phyloP scores from a whole-genome alignment of 129 eudicot genomes.

The Solidago caesia region DNA sequence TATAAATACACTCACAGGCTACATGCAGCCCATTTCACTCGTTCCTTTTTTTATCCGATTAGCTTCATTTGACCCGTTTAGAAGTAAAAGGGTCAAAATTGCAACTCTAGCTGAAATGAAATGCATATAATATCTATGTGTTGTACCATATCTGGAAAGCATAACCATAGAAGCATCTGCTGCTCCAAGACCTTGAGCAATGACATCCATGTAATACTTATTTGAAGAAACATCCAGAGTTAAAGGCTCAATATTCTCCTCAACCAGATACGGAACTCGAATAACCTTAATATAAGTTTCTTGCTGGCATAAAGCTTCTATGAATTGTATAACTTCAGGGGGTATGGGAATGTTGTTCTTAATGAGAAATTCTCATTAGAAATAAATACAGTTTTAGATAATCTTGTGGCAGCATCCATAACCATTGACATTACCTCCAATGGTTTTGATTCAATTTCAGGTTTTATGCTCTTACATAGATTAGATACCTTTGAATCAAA shows the following conservation, averaged over 20 bases:
- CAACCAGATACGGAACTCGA: slow-evolving; percentile 53
- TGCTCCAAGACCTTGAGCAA: slow-evolving; percentile 71
- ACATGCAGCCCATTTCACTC: neutral
- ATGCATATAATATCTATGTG: slow-evolving; percentile 12
- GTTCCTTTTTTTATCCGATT: neutral
- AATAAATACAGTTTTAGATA: slow-evolving; percentile 34
- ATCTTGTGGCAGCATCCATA: slow-evolving; percentile 49
- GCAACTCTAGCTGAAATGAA: slow-evolving; percentile 3
- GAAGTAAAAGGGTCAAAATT: neutral
- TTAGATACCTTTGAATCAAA: slow-evolving; percentile 68
- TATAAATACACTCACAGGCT: neutral
- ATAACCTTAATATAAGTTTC: slow-evolving; percentile 43
- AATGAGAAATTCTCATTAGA: slow-evolving; percentile 58
- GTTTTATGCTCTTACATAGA: slow-evolving; percentile 70
- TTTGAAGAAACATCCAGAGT: slow-evolving; percentile 45
- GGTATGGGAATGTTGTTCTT: slow-evolving; percentile 53
- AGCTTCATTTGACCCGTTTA: slow-evolving; percentile 6
- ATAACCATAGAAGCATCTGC: slow-evolving; percentile 67
- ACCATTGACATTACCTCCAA: slow-evolving; percentile 48
- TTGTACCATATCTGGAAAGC: slow-evolving; percentile 61
- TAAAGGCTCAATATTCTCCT: slow-evolving; percentile 46
- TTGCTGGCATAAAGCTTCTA: slow-evolving; percentile 32
- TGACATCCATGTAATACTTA: slow-evolving; percentile 78
- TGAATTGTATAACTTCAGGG: slow-evolving; percentile 49
- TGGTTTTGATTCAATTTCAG: slow-evolving; percentile 53